phyloP scores from a whole-genome alignment of 495 filamentous ascomycete species.

The Annulohypoxylon bovei region DNA sequence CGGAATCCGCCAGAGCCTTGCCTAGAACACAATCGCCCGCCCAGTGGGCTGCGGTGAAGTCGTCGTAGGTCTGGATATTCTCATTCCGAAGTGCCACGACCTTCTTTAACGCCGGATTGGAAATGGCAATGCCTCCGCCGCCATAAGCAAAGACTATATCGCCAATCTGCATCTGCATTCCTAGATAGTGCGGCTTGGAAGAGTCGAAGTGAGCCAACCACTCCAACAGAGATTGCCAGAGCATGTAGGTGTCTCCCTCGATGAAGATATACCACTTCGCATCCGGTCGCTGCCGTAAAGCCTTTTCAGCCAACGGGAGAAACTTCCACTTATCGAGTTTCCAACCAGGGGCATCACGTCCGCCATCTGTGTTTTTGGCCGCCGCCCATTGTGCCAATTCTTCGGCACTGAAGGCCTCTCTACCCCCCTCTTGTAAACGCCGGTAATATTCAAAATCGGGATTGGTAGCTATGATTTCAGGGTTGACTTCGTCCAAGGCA shows the following conservation, averaged over 20 bases:
- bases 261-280: slow-evolving; percentile 72
- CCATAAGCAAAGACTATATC: slow-evolving; percentile 63
- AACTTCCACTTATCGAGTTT: slow-evolving; percentile 75
- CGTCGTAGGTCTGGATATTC: slow-evolving; percentile 43
- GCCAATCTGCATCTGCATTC: slow-evolving; percentile 54
- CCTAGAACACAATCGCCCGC: slow-evolving; percentile 66
- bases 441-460: slow-evolving; percentile 50
- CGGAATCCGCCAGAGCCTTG: slow-evolving; percentile 55
- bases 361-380: slow-evolving; percentile 44
- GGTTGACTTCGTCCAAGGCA: slow-evolving; percentile 46
- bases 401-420: slow-evolving; percentile 39
- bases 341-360: slow-evolving; percentile 56
- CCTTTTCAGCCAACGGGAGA: slow-evolving; percentile 66
- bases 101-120: slow-evolving; percentile 58
- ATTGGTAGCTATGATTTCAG: slow-evolving; percentile 43
- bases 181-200: slow-evolving; percentile 60
- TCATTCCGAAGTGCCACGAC: slow-evolving; percentile 45
- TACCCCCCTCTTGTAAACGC: slow-evolving; percentile 40
- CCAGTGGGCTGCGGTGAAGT: slow-evolving; percentile 54
- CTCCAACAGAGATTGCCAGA: slow-evolving; percentile 64
- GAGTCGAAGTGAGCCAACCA: slow-evolving; percentile 61
- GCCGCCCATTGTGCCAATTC: slow-evolving; percentile 42
- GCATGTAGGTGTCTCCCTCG: slow-evolving; percentile 69
- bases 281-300: slow-evolving; percentile 55
- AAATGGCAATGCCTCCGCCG: slow-evolving; percentile 64